Base-by-base conservation (phyloP, 129 eudicot genomes). In the Lonicera japonica region DNA sequence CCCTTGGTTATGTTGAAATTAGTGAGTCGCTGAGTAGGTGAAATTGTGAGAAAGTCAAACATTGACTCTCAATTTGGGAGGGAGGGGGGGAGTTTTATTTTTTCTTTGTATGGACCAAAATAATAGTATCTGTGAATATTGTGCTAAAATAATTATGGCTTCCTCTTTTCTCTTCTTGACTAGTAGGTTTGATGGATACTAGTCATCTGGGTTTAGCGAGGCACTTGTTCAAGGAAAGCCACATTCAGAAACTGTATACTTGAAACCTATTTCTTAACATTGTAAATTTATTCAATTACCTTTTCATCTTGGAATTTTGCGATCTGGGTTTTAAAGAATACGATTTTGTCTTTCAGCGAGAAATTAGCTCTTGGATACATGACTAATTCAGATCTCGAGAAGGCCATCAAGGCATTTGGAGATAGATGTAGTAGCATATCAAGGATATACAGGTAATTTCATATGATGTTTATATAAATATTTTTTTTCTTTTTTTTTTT, bases 371-470 rank as follows among this genome's bases (percentile, higher is more conserved):
- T 58, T 40, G 99, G 96, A 24, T 94, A 94, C 59, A 85, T 85
- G 99, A 82, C 76, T 67, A 94, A 94, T 72, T 72, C 83, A 66
- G 99, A 94, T 68, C 82, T 94, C 3, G 96, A 85, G 77, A 85
- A 72, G 73, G 99, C 88, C 68, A 81, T 94, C 70, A 82, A 74
- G 79, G 88, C 87, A 71, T 80, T 88, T 45, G 80, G 83, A 67
- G 66, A 73, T 50, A 77, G 92, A 72, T 94, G 99, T 74, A 61
- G 91, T 74, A 85, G 68, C 65, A 82, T 94, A 63, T 85, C 96
- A 69, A 74, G 87, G 65, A 77, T 85, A 58, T 94, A 94, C 95
- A 94, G 96, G 99, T 94, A 75, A 66, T 64, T 74, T 72, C 51
- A 34, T 22, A 24, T 65, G 53, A 8, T 43, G 3, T 43, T 43